A percentile compares a stretch with the other conserved stretches of the same genome.
phyloP scores from a whole-genome alignment of 2,329 filamentous ascomycete species.

The Phaeophleospora eucalypticola region DNA sequence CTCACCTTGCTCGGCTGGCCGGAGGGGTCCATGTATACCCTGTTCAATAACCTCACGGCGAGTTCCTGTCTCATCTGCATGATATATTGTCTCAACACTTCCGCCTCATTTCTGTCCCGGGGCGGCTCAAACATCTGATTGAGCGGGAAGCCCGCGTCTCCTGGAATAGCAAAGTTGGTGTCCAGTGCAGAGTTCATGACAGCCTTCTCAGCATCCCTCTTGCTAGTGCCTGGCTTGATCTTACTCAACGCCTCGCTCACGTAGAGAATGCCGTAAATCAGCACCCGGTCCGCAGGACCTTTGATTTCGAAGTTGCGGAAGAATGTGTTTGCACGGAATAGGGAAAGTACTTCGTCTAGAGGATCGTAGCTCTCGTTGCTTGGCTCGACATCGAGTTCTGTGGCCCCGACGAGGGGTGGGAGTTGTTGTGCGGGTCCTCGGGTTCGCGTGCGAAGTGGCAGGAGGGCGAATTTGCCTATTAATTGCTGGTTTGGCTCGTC shows the following conservation, averaged over 20 bases:
- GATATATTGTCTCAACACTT: conserved; percentile 82
- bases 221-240: conserved; percentile 69
- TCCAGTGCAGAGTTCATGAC: conserved; percentile 89
- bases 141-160: conserved; percentile 85
- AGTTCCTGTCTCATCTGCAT: conserved; percentile 91
- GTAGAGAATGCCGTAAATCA: conserved; percentile 96
- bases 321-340: conserved; percentile 97
- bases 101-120: conserved; percentile 79
- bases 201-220: conserved; percentile 67
- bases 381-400: conserved; percentile 63
- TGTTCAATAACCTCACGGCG: conserved; percentile 72
- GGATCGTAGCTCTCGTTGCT: conserved; percentile 94
- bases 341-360: conserved; percentile 83
- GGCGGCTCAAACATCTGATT: conserved; percentile 97
- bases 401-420: conserved; percentile 51
- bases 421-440: conserved; percentile 93
- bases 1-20: conserved; percentile 60
- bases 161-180: conserved; percentile 87
- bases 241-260: conserved; percentile 85
- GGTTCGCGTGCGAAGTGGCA: conserved; percentile 90
- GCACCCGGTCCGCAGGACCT: conserved; percentile 84
- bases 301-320: conserved; percentile 99
- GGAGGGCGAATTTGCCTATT: conserved; percentile 86
- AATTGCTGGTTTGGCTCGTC: conserved; percentile 67
- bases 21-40: conserved; percentile 74